Evolutionary conservation across 192 early-diverging fungal species (phyloP), one percentile per base, ranked within the genome.

Genomic region (Cetraspora pellucida): DNA sequence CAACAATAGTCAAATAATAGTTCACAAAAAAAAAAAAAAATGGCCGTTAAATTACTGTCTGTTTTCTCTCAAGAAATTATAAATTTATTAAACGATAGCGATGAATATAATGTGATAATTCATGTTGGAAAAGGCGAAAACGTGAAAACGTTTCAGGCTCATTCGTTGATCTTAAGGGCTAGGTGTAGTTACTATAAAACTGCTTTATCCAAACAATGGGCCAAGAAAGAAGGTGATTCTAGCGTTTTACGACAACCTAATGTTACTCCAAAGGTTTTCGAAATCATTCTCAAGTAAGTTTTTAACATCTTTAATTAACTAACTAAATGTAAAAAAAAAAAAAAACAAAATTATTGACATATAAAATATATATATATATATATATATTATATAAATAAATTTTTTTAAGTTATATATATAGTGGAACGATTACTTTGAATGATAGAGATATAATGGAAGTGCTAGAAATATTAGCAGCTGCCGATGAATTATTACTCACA

Each of bases 401-500:
- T 1, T 30, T 21, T 25, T 30, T 55, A 46, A 75, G 73, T 57
- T 75, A 75, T 75, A 75, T 75, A 57, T 75, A 75, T 30, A 75
- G 73, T 31, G 73, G 73, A 45, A 63, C 73, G 6, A 63, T 75
- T 44, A 23, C 31, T 49, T 25, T 75, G 17, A 16, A 27, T 45
- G 54, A 75, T 60, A 45, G 52, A 28, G 60, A 75, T 13, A 54
- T 52, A 16, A n/a, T 21, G 1, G 73, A 75, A n/a, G 21, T 75
- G 13, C 37, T 75, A 21, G 73, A 64, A 16, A 37, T 75, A 28
- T 21, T 75, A 25, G 37, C 52, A 45, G 73, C 73, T 25, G 57
- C 73, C 10, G 73, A 75, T 44, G 73, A 75, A 47, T 30, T 75
- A 50, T 43, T 75, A 5, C 44, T 75, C 3, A 54, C 58, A 14